phyloP scores from a whole-genome alignment of 2,329 filamentous ascomycete species.

The Colletotrichum sp. region DNA sequence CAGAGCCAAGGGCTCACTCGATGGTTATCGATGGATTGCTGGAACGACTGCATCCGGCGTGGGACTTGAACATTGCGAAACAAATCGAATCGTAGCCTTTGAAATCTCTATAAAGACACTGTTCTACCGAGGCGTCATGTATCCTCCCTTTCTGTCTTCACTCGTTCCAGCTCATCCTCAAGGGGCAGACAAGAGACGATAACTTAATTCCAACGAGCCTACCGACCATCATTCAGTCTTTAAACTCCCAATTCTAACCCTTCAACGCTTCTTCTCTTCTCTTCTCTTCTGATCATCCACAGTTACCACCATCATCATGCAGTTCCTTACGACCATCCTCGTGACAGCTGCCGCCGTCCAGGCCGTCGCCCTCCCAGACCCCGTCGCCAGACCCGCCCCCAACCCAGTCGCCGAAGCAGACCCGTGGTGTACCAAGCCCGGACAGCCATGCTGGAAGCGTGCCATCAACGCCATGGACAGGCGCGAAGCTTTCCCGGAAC shows the following conservation, averaged over 20 bases:
- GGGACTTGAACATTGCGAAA: background rate
- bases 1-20: background rate
- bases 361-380: constrained; percentile 26
- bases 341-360: constrained; percentile 29
- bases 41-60: background rate
- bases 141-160: background rate
- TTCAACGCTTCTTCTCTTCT: background rate
- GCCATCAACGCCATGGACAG: background rate
- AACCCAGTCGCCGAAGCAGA: constrained; percentile 24
- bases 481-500: background rate
- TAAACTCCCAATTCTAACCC: background rate
- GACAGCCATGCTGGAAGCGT: constrained; percentile 23
- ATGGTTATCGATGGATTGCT: background rate
- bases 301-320: constrained; percentile 26
- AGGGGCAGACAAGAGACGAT: background rate
- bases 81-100: accelerated
- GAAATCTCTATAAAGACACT: background rate
- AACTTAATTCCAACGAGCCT: background rate
- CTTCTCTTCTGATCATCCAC: background rate
- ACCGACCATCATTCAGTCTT: background rate
- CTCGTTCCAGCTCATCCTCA: background rate
- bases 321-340: constrained; percentile 29
- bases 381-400: background rate
- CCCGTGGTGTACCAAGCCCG: constrained; percentile 24
- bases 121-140: background rate